Evolutionary conservation across 2,329 filamentous ascomycete species (phyloP).

Genomic region (Alternaria triticina): DNA sequence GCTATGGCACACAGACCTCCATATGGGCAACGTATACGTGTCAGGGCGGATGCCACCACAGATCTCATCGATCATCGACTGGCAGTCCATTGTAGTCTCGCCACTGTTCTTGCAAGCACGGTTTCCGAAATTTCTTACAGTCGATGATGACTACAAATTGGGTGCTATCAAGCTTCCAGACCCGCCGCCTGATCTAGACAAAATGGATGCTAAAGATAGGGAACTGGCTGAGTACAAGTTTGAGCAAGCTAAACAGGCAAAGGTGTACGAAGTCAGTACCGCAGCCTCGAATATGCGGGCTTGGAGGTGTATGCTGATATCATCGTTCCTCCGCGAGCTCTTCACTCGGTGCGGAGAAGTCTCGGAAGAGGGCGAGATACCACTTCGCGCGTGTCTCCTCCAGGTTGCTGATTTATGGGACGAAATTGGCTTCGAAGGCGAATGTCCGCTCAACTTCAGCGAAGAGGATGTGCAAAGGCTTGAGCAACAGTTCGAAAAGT

Average conservation of each 20-base stretch:
- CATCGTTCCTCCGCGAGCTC: conserved; percentile 39
- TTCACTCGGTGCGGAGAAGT: conserved; percentile 36
- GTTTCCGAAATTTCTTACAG: conserved; percentile 21
- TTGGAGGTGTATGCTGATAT: conserved; percentile 22
- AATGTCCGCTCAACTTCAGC: conserved; percentile 38
- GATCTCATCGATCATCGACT: conserved; percentile 32
- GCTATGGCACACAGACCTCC: conserved; percentile 45
- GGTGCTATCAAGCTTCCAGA: conserved; percentile 7
- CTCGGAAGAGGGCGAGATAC: conserved; percentile 40
- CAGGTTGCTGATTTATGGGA: conserved; percentile 38
- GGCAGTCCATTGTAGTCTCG: conserved; percentile 31
- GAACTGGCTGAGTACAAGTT: conserved; percentile 7
- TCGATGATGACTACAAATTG: conserved; percentile 21
- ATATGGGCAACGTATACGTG: conserved; percentile 47
- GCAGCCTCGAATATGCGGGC: too few relatives aligned
- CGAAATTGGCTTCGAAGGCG: conserved; percentile 23
- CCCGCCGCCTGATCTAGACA: conserved; percentile 14
- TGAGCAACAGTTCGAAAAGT: conserved; percentile 39
- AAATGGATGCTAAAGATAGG: conserved; percentile 15
- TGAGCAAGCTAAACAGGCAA: conserved; percentile 23
- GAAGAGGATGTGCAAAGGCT: conserved; percentile 36
- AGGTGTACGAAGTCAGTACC: conserved; percentile 36
- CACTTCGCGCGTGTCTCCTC: conserved; percentile 45
- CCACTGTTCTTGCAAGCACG: conserved; percentile 24
- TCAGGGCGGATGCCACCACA: conserved; percentile 25